Evolutionary conservation across 768 basidiomycete species (phyloP), one percentile per base, ranked within the genome.

Genomic region (Tulasnella sp.): DNA sequence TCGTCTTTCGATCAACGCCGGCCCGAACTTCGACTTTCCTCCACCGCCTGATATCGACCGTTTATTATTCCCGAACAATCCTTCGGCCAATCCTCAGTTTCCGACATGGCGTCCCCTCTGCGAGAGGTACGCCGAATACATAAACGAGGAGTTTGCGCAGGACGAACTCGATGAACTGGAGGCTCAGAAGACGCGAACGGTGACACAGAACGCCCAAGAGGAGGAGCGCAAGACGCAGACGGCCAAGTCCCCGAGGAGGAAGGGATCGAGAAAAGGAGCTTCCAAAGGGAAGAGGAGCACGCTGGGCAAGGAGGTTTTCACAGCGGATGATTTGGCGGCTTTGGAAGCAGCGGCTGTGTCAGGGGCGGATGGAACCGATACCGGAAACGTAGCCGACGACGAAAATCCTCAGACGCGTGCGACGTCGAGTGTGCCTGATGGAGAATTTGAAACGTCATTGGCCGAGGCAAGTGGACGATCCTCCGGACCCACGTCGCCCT

Each of bases 71-170:
- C 76, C 80, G 74, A 42, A 75, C 73, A 65, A 71, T 71, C 76
- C 44, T 62, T 59, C 75, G 74, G 1, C 66, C 36, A 5, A 74
- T 75, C 74, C 77, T 19, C 70, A 77, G 11, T 67, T 75, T 42
- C 83, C 80, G 39, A 87, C 83, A 0, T 95, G 93, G 90, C 85
- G 89, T 29, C 91, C 96, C 1, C 84, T 92, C 62, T 87, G 83
- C 74, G 94, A 97, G 69, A 88, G 95, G 8, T 98, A 96, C 79
- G 69, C 84, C 22, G 93, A 96, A 78, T 97, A 87, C 77, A 89
- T 91, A 85, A 81, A 82, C 64, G 95, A 97, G 78, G 92, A 95
- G 78, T 89, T 88, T 85, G 84, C 80, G 7, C 79, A 92, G 67
- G 93, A 95, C 75, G 86, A 83, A n/a, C 79, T 82, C 36, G 94